phyloP scores from a whole-genome alignment of 306 rosid genomes.

The Sphenostylis stenocarpa region DNA sequence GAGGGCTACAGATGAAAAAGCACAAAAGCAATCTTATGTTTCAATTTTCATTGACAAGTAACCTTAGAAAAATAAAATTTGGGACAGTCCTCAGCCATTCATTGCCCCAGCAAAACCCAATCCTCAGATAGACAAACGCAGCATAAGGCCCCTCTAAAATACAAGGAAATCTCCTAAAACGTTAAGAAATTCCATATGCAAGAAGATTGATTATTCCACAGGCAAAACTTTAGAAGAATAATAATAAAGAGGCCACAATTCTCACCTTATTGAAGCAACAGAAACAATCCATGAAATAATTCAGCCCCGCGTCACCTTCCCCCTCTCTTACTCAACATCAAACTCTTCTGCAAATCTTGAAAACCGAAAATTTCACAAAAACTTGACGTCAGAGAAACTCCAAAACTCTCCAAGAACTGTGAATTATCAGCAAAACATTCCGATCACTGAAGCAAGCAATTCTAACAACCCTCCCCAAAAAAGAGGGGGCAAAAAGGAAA shows the following conservation, averaged over 20 bases:
- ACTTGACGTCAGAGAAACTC: constrained; percentile 24
- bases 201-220: constrained; percentile 13
- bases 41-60: constrained; percentile 26
- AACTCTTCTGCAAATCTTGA: constrained; percentile 39
- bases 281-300: constrained; percentile 66
- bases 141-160: neutral
- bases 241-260: constrained; percentile 17
- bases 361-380: constrained; percentile 27
- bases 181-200: neutral
- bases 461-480: constrained; percentile 16
- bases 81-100: constrained; percentile 17
- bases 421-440: constrained; percentile 33
- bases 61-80: constrained; percentile 21
- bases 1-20: neutral
- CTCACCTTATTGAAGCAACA: constrained; percentile 87
- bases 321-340: constrained; percentile 53
- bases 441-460: constrained; percentile 42
- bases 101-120: constrained; percentile 3
- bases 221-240: neutral
- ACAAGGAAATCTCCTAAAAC: neutral
- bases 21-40: constrained; percentile 1
- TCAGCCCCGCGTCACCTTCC: constrained; percentile 51
- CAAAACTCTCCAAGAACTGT: constrained; percentile 19
- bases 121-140: neutral
- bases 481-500: neutral